Evolutionary conservation across 345 rosid species (phyloP), one percentile per base, ranked within the genome.

Genomic region (Cardiospermum halicacabum): DNA sequence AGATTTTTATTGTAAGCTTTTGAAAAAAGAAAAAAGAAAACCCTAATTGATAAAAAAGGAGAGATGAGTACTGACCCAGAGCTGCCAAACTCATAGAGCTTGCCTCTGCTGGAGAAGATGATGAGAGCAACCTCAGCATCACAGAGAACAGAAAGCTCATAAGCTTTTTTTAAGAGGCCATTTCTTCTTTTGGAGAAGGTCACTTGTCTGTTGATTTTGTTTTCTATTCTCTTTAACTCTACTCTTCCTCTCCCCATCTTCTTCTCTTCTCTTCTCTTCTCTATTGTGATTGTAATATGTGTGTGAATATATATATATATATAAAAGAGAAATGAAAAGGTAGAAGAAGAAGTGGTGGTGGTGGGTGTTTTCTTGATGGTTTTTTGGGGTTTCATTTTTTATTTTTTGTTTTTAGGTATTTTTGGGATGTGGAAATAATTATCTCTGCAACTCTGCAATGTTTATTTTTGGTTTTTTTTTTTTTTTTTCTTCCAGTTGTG

Each of bases 231-330:
- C 89, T 85, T 87, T 79, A 87, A 70, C 77, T 87, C 96, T 39
- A 90, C 96, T 77, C 84, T 87, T 65, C 96, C 96, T 82, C 96
- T 84, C 40, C 96, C 96, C 96, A 90, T 89, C 68, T 74, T 60
- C 7, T 43, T 62, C 53, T 30, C 49, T 53, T 27, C 59, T 63
- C 42, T 80, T 69, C 65, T 72, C 50, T 69, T 74, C 71, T 71
- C 65, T 69, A 15, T 60, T 62, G 45, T 69, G 24, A 49, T 68
- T 65, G 69, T 68, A 45, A 32, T 32, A 56, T 39, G 19, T 34
- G 47, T 40, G 12, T 40, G 47, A 15, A 54, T 60, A n/a, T n/a
- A n/a, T n/a, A n/a, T n/a, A n/a, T n/a, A n/a, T n/a, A n/a, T n/a
- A n/a, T n/a, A n/a, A n/a, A n/a, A n/a, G n/a, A n/a, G n/a, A n/a